Percentiles rank a stretch among this genome's conserved stretches.
Evolutionary conservation across 1,284 basidiomycete genomes (phyloP).

Genomic region (Schizophyllum commune): DNA sequence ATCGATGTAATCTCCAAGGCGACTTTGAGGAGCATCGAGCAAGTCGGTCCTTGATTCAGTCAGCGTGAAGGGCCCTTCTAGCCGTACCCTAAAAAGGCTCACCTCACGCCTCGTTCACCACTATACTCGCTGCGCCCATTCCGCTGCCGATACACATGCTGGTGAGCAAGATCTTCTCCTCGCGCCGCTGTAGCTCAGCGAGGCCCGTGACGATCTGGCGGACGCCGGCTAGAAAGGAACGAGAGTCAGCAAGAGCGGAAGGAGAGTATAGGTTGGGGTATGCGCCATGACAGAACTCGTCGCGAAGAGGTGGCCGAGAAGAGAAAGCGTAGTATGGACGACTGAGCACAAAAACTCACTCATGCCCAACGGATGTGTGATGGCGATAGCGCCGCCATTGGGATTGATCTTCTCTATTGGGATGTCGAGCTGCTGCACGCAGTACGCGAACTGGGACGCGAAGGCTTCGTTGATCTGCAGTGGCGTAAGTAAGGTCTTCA

Average conservation of each 20-base stretch:
- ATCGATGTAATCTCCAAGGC: no score
- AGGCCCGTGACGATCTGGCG: constrained; percentile 85
- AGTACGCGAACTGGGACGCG: constrained; percentile 73
- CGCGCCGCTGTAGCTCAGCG: constrained; percentile 64
- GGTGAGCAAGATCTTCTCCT: constrained; percentile 63
- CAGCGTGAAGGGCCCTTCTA: no score
- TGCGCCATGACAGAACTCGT: no score
- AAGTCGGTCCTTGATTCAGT: no score
- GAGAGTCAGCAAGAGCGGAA: constrained; percentile 2
- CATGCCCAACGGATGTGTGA: constrained; percentile 77
- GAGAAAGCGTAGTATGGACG: neutral
- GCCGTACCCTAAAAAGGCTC: neutral
- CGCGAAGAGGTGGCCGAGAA: neutral
- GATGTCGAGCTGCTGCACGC: constrained; percentile 73
- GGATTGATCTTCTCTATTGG: constrained; percentile 84
- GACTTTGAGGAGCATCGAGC: no score
- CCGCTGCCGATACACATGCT: constrained; percentile 89
- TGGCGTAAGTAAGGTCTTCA: neutral
- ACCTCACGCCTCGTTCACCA: constrained; percentile 62
- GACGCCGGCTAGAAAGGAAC: constrained; percentile 49
- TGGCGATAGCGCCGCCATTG: constrained; percentile 85
- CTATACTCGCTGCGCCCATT: constrained; percentile 81
- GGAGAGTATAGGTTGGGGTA: no score
- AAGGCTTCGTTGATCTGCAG: constrained; percentile 78
- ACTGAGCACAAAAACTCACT: constrained; percentile 39